These are phyloP conservation scores for Silene vulgaris DNA, from an alignment of 179 eudicot genomes.

Conservation along the genomic window DNA sequence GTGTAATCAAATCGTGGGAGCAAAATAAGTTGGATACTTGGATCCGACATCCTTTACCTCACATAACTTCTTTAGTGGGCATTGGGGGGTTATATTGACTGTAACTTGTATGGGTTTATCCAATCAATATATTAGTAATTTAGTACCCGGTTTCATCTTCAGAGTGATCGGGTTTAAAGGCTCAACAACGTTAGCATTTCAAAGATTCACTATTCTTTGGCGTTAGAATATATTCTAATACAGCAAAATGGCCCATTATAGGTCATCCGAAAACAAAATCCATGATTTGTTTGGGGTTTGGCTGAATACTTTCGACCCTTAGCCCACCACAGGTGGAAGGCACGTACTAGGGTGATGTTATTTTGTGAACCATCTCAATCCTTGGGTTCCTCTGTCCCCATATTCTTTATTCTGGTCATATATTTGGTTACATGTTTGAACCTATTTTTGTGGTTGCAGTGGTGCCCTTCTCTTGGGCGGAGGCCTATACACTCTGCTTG, in stretches of 20 bases:
- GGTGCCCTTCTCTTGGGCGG: constrained; percentile 92
- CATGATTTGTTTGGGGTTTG: not conserved
- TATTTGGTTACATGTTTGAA: not conserved
- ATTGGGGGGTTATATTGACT: not conserved
- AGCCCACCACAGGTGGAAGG: not conserved
- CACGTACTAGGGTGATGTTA: not conserved
- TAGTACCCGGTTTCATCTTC: not conserved
- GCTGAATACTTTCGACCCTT: not conserved
- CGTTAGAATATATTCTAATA: not conserved
- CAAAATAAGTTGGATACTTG: not conserved
- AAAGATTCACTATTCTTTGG: not conserved
- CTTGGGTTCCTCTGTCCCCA: not conserved
- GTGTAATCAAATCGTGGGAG: not conserved
- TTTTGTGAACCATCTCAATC: not conserved
- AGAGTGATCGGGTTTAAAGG: not conserved
- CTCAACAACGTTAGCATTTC: not conserved
- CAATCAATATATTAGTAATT: not conserved
- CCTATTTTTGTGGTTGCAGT: constrained; percentile 37
- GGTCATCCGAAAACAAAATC: not conserved
- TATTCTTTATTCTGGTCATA: not conserved
- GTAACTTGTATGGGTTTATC: not conserved
- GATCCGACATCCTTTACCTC: not conserved
- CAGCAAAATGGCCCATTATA: not conserved
- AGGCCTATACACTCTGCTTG: constrained; percentile 74
- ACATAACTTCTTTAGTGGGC: not conserved